A percentile compares a stretch with the other conserved stretches of the same genome.
Conservation (phyloP, 1,284 basidiomycete genomes). For the Naganishia albida region DNA sequence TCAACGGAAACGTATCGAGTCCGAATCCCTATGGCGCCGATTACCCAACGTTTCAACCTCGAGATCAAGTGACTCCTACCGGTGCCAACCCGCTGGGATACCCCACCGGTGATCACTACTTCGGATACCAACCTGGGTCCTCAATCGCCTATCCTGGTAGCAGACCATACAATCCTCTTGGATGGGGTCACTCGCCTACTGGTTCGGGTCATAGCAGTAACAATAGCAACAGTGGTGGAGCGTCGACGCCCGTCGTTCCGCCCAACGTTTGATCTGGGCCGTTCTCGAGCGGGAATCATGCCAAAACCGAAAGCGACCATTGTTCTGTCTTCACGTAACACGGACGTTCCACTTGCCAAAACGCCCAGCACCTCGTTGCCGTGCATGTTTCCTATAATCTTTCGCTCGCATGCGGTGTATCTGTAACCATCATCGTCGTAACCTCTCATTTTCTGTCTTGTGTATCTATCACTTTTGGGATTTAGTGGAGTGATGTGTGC, state of each 20-base stretch:
- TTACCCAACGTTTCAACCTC: slow-evolving; percentile 28
- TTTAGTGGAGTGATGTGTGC: no score
- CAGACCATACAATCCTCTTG: slow-evolving; percentile 9
- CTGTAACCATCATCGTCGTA: no score
- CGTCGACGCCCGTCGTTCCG: slow-evolving; percentile 7
- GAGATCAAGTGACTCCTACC: slow-evolving; percentile 27
- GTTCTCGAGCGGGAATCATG: no score
- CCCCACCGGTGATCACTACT: slow-evolving; percentile 19
- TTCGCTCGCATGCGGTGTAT: no score
- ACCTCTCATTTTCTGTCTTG: no score
- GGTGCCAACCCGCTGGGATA: slow-evolving; percentile 6
- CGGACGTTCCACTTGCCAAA: no score
- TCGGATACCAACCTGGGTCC: slow-evolving; percentile 24
- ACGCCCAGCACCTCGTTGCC: no score
- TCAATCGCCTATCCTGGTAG: background rate
- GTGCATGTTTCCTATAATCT: no score
- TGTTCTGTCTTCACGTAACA: no score
- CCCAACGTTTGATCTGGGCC: slow-evolving; percentile 6
- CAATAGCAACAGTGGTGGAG: slow-evolving; percentile 20
- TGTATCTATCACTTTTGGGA: no score
- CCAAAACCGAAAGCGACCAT: no score
- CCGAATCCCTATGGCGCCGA: slow-evolving; percentile 30
- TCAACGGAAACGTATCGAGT: background rate
- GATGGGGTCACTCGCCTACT: slow-evolving; percentile 7
- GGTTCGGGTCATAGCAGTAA: slow-evolving; percentile 21